Evolutionary conservation across 1,139 yeast genomes (phyloP), one percentile per base, ranked within the genome.

Genomic region (Candida tropicalis): DNA sequence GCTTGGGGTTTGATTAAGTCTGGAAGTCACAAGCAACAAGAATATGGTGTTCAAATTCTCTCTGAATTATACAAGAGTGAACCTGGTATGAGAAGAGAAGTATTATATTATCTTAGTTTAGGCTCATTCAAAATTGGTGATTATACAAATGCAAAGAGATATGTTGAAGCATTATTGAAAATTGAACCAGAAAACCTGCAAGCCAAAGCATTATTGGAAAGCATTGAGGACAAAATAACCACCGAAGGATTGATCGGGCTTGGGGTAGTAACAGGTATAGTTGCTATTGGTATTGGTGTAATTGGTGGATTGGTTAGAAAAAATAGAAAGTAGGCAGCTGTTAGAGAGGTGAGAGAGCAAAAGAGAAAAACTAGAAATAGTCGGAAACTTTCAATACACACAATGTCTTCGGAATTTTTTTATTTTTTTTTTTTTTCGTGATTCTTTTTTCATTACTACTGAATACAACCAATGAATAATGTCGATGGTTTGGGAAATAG

Each of bases 1-100:
- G 96, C 97, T 0, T 95, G 99, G 99, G 99, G 96, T 1, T 70
- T 93, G 42, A 80, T 95, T 49, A 90, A 90, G 60, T 82, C 96
- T 4, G 58, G 65, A 40, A 68, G 73, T 36, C 72, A 73, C 18
- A 74, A 73, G 39, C 84, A 87, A 47, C 96, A 88, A 58, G 77
- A 84, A 52, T 74, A 84, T 43, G 99, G 98, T 0, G 82, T 95
- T 20, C 82, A 79, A 45, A 73, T 91, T 28, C 71, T 95, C 47
- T 78, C 93, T 0, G 82, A 82, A 42, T 77, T 88, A 36, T 91
- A 84, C 65, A 81, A 82, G 54, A 89, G 81, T 41, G 85, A 86
- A 0, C 93, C 96, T 0, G 79, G 81, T 44, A 79, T 97, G 66
- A 78, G 97, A 53, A 75, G 97, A 47, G 99, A 95, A 61, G 85